Percentiles rank a stretch among this genome's conserved stretches.
These are phyloP conservation scores for Dovyalis caffra DNA, from an alignment of 345 rosid species.

Conservation along the genomic window DNA sequence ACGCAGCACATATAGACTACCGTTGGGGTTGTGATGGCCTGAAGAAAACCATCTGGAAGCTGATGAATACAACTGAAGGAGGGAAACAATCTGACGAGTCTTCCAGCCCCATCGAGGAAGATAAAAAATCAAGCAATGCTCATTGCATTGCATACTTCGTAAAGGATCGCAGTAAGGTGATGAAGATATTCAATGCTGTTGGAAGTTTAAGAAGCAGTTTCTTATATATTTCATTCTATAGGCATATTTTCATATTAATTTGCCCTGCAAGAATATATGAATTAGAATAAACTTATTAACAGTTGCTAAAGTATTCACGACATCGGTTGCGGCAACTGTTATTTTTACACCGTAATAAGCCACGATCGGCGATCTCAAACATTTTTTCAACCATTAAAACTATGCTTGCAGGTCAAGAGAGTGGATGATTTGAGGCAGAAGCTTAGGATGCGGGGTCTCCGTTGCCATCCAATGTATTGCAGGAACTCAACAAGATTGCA, in stretches of 20 bases:
- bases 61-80: slow-evolving; percentile 63
- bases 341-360: no score
- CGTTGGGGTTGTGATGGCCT: slow-evolving; percentile 93
- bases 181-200: not conserved
- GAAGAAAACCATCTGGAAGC: slow-evolving; percentile 83
- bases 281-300: no score
- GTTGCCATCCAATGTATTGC: slow-evolving; percentile 97
- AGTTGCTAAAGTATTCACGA: no score
- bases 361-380: no score
- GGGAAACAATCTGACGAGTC: slow-evolving; percentile 38
- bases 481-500: slow-evolving; percentile 77
- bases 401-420: slow-evolving; percentile 63
- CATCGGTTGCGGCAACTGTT: no score
- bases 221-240: not conserved
- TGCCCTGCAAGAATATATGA: no score
- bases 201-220: not conserved
- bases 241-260: slow-evolving; percentile 9
- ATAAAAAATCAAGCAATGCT: slow-evolving; percentile 55
- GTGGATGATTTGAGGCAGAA: slow-evolving; percentile 91
- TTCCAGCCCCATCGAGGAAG: slow-evolving; percentile 55
- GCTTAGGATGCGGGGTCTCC: slow-evolving; percentile 90
- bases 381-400: no score
- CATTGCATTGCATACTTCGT: slow-evolving; percentile 73
- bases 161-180: slow-evolving; percentile 66
- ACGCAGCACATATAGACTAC: slow-evolving; percentile 79